Base-by-base conservation (phyloP, 1,139 yeast species). In the Sporopachydermia cereana region DNA sequence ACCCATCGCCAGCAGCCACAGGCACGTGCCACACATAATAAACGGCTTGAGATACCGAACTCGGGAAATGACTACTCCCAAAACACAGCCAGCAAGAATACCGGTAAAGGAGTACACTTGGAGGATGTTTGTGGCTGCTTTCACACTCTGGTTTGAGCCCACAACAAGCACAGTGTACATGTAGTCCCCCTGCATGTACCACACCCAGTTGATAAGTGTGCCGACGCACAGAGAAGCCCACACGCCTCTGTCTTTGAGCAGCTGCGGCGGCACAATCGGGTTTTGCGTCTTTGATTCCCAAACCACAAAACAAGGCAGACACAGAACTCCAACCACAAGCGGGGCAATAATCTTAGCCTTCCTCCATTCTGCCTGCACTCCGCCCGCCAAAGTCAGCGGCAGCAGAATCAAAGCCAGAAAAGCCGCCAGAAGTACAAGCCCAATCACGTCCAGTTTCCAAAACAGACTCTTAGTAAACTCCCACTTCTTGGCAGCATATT, bases 181-280 rank as follows among this genome's bases (percentile, higher is more conserved):
- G 58, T 68, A 81, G 54, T 77, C 84, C 50, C 78, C 77, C 44
- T 81, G 84, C 82, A 79, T 75, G 62, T 74, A 73, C 74, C 75
- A 79, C 44, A 77, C 63, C 57, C 77, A 71, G 61, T 77, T 69
- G 52, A 77, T 69, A 48, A 75, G 62, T 48, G 76, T 59, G 24
- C 74, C 83, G 51, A 80, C 68, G 41, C 59, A 54, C 44, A 74
- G 49, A 52, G 85, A 80, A 51, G 84, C 73, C 72, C 82, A 76
- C 24, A 81, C 77, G 51, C 84, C 84, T 54, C 85, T 72, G 58
- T 81, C 83, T 50, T 66, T 75, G 57, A 82, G 58, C 52, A 79
- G 66, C 30, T 66, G 58, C 51, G 67, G 67, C 17, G 89, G 88
- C 31, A 75, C 60, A 43, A 82, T 60, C n/a, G 89, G 88, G 51